Percentiles rank a stretch among this genome's conserved stretches.
These are phyloP conservation scores for Debaryomycetaceae sp. DNA, from an alignment of 1,139 yeast genomes.

Conservation along the genomic window DNA sequence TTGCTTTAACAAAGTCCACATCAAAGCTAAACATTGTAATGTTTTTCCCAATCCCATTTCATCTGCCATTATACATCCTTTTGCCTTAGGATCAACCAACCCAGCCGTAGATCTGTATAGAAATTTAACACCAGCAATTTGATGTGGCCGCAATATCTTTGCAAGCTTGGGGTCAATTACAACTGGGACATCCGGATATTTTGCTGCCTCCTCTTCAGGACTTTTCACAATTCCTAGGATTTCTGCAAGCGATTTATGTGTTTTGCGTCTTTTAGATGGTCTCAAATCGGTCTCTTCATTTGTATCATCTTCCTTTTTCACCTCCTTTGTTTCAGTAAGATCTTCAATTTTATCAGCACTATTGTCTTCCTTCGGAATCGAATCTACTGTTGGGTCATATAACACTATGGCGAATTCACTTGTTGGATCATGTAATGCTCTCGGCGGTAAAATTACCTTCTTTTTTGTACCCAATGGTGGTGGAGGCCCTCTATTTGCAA, in stretches of 20 bases:
- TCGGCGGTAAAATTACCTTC: constrained; percentile 68
- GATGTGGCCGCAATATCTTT: constrained; percentile 90
- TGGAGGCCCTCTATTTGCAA: constrained; percentile 45
- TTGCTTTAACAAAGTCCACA: constrained; percentile 92
- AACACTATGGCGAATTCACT: constrained; percentile 92
- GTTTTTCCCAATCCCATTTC: constrained; percentile 98
- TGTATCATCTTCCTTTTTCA: constrained; percentile 11
- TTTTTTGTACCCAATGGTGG: constrained; percentile 81
- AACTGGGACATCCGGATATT: constrained; percentile 85
- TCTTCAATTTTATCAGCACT: constrained; percentile 11
- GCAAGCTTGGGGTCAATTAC: constrained; percentile 90
- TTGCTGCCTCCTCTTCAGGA: constrained; percentile 47
- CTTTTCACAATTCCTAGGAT: constrained; percentile 67
- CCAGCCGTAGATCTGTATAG: constrained; percentile 91
- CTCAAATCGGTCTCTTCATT: constrained; percentile 13
- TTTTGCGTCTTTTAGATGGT: constrained; percentile 15
- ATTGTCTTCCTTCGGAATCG: constrained; percentile 40
- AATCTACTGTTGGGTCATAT: constrained; percentile 90
- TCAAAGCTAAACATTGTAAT: constrained; percentile 81
- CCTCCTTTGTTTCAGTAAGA: constrained; percentile 16
- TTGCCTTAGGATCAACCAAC: constrained; percentile 76
- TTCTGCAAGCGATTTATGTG: constrained; percentile 73
- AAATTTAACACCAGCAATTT: constrained; percentile 91
- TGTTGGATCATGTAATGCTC: constrained; percentile 90
- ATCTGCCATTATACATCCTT: constrained; percentile 99